Evolutionary conservation across 2,329 filamentous ascomycete species (phyloP), one percentile per base, ranked within the genome.

Genomic region (Gaeumannomyces sp.): DNA sequence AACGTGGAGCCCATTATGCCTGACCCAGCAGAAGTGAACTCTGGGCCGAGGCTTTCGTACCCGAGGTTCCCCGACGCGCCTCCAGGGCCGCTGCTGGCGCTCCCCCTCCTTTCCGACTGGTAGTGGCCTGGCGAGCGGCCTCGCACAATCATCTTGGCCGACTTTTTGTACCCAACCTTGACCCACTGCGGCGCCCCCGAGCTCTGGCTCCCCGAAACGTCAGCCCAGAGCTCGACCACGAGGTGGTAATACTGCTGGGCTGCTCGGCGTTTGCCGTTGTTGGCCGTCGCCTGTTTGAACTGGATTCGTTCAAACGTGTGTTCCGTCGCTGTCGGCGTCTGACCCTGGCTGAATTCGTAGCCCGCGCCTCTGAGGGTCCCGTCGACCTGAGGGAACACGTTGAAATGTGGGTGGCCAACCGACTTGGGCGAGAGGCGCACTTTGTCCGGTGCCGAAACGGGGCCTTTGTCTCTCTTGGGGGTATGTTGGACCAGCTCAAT

Each of bases 241-340:
- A 97, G 82, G 71, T 95, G 91, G 72, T 96, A 97, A 75, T 93
- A 96, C 71, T 97, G 93, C 73, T 97, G 93, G 25, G 93, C 92
- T 1, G 93, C 93, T 65, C 93, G 83, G 69, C 93, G 84, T 75
- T 96, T 96, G 60, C 93, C 93, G 70, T 97, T 97, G 78, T 97
- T 97, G 29, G 92, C 92, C 0, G 93, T 97, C 1, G 93, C 93
- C 69, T 92, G 91, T 75, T 96, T 96, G 83, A 97, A 97, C 71
- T 97, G 93, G 63, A 97, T 95, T 14, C 93, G 88, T 73, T 97
- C 93, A 73, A 96, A 97, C 0, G 83, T 86, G 68, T 86, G 82
- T 69, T 87, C 84, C 8, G 78, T 83, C 6, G 81, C 56, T 8
- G 62, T 11, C 33, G 60, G 38, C 76, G 0, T 76, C 33, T 61